phyloP scores from a whole-genome alignment of 352 stramenopile genomes.

The Pythium sp. region DNA sequence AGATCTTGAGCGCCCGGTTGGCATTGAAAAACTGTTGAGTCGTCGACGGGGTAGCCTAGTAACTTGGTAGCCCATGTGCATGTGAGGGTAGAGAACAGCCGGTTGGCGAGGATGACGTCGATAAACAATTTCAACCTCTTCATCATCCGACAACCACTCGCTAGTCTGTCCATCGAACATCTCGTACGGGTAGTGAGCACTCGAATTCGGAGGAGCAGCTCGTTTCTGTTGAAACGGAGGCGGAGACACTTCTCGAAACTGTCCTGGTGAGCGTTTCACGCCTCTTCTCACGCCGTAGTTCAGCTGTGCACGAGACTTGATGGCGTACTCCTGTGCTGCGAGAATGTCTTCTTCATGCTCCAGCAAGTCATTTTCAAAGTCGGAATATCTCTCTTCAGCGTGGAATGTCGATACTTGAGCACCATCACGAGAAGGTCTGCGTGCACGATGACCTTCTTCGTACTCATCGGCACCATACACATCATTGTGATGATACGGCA shows the following conservation, averaged over 20 bases:
- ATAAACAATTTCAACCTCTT: constrained; percentile 12
- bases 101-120: constrained; percentile 13
- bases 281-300: constrained; percentile 9
- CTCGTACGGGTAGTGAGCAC: background rate
- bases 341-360: constrained; percentile 17
- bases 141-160: constrained; percentile 19
- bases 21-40: background rate
- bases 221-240: constrained; percentile 8
- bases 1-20: constrained; percentile 4
- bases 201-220: background rate
- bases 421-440: background rate
- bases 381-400: constrained; percentile 3
- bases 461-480: constrained; percentile 1
- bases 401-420: background rate
- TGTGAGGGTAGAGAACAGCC: constrained; percentile 1
- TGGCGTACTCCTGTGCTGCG: constrained; percentile 7
- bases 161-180: constrained; percentile 8
- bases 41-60: background rate
- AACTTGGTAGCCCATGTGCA: constrained; percentile 7
- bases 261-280: background rate
- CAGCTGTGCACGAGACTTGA: background rate
- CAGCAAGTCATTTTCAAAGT: constrained; percentile 13
- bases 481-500: constrained; percentile 1
- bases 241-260: constrained; percentile 9
- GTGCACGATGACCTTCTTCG: background rate